Evolutionary conservation across 163 green algal genomes (phyloP).

Genomic region (Chlorella variabilis): DNA sequence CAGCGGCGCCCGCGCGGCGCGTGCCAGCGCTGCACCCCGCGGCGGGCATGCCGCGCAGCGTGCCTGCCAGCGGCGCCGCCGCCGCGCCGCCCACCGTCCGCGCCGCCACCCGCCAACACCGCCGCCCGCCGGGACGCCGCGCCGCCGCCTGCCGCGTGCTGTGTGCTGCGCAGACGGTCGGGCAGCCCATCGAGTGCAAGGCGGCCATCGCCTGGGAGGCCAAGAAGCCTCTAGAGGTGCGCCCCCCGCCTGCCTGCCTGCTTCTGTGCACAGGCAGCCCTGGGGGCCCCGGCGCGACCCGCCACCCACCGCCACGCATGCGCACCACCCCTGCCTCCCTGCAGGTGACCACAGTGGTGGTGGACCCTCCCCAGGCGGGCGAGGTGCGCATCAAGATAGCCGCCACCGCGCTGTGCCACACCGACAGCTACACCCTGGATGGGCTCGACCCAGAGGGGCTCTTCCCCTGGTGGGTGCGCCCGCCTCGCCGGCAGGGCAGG

Average conservation of each 20-base stretch:
- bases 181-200: slow-evolving; percentile 92
- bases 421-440: slow-evolving; percentile 89
- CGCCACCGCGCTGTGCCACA: slow-evolving; percentile 97
- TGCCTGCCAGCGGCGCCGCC: too few relatives aligned
- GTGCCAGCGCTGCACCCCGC: too few relatives aligned
- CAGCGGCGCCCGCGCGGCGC: too few relatives aligned
- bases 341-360: slow-evolving; percentile 80
- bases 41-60: too few relatives aligned
- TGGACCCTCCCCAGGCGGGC: slow-evolving; percentile 85
- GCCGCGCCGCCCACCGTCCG: not conserved
- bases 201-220: slow-evolving; percentile 93
- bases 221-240: slow-evolving; percentile 85
- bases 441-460: slow-evolving; percentile 90
- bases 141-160: slow-evolving; percentile 2
- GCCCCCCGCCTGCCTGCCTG: too few relatives aligned
- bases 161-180: slow-evolving; percentile 14
- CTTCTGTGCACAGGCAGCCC: not conserved
- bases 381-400: slow-evolving; percentile 93
- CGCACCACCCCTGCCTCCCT: not conserved
- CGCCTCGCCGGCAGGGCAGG: not conserved
- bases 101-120: not conserved
- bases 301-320: not conserved
- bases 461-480: slow-evolving; percentile 85
- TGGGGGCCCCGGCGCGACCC: not conserved
- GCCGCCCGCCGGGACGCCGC: not conserved